phyloP scores from a whole-genome alignment of 768 basidiomycete species.

The Calocybe gangraenosa region DNA sequence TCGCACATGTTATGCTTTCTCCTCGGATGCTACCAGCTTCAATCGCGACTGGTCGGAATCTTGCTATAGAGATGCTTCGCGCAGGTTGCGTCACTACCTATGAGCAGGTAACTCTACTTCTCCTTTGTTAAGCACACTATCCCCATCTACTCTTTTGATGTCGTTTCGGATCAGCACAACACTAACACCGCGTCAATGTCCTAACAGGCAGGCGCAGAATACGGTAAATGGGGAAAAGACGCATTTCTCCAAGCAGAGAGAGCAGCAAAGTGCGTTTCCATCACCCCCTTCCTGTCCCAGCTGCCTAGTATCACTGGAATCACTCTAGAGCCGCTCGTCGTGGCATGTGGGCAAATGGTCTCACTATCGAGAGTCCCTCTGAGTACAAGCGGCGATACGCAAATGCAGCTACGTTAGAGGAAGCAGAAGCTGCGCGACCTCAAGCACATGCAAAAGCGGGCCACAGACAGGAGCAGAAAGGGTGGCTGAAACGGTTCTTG shows the following conservation, averaged over 20 bases:
- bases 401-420: conserved; percentile 14
- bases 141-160: background rate
- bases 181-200: too few relatives aligned
- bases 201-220: conserved; percentile 61
- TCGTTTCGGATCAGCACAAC: too few relatives aligned
- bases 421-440: conserved; percentile 11
- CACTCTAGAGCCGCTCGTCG: conserved; percentile 47
- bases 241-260: conserved; percentile 57
- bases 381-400: conserved; percentile 76
- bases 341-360: conserved; percentile 73
- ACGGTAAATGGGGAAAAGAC: conserved; percentile 67
- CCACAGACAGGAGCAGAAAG: background rate
- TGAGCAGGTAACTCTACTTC: conserved; percentile 38
- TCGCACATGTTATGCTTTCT: conserved; percentile 58
- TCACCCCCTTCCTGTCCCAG: background rate
- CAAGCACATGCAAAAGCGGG: conserved; percentile 1
- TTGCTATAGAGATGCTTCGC: conserved; percentile 72
- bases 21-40: conserved; percentile 50
- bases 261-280: conserved; percentile 56
- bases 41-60: conserved; percentile 40
- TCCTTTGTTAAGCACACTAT: background rate
- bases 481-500: conserved; percentile 14
- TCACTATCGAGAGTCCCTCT: conserved; percentile 59
- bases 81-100: conserved; percentile 78
- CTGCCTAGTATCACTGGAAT: background rate